These are phyloP conservation scores for Colletotrichum lentis DNA, from an alignment of 2,329 filamentous ascomycete genomes.

Conservation along the genomic window DNA sequence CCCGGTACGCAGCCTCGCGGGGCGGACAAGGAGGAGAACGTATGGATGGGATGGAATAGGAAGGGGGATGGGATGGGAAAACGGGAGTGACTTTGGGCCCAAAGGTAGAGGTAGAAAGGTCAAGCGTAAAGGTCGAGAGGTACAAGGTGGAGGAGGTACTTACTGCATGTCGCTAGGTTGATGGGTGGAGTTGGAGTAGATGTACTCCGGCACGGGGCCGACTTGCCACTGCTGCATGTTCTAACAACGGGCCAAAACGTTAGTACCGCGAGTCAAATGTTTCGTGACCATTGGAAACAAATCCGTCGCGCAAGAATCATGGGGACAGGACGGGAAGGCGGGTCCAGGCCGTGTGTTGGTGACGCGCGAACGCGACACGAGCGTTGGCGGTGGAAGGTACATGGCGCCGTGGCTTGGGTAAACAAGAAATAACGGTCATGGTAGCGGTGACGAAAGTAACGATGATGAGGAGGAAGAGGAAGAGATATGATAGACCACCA, in stretches of 20 bases:
- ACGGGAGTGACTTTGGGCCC: conserved; percentile 21
- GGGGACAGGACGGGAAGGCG: conserved; percentile 18
- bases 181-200: conserved; percentile 61
- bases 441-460: background rate
- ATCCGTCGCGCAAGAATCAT: conserved; percentile 34
- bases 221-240: conserved; percentile 70
- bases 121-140: conserved; percentile 35
- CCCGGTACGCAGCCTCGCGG: conserved; percentile 33
- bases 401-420: conserved; percentile 19
- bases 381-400: conserved; percentile 18
- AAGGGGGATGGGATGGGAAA: conserved; percentile 40
- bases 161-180: conserved; percentile 66
- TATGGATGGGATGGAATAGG: conserved; percentile 41
- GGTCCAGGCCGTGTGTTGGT: conserved; percentile 7
- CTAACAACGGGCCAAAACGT: conserved; percentile 46
- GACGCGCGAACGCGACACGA: conserved; percentile 33
- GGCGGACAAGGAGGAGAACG: conserved; percentile 10
- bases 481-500: no score
- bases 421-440: background rate
- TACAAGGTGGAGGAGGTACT: conserved; percentile 55
- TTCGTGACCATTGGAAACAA: conserved; percentile 31
- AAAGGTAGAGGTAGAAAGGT: conserved; percentile 36
- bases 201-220: conserved; percentile 67
- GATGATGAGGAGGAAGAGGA: background rate
- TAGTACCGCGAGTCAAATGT: conserved; percentile 34